These are phyloP conservation scores for Ceratobasidium sp. DNA, from an alignment of 1,284 basidiomycete genomes.

Conservation along the genomic window DNA sequence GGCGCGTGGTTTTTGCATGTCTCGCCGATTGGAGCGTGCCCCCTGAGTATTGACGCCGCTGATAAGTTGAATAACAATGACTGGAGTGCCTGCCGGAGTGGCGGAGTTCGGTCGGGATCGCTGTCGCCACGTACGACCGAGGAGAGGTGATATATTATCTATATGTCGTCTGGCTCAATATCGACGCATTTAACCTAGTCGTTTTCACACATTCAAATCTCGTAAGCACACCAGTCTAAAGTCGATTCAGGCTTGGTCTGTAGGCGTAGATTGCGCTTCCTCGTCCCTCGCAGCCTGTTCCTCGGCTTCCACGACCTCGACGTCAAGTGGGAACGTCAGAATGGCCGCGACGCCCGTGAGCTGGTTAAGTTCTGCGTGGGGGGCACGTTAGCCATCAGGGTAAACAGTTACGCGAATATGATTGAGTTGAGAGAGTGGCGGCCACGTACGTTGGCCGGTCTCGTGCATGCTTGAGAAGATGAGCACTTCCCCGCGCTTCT, in stretches of 20 bases:
- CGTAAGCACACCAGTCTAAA: slow-evolving; percentile 15
- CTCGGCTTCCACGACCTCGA: slow-evolving; percentile 93
- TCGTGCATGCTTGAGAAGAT: slow-evolving; percentile 99
- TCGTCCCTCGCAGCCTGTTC: slow-evolving; percentile 62
- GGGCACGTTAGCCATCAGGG: slow-evolving; percentile 35
- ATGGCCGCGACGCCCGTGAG: slow-evolving; percentile 97
- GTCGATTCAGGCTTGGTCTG: slow-evolving; percentile 40
- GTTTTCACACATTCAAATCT: no score
- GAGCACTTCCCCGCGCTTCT: slow-evolving; percentile 91
- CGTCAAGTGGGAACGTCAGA: slow-evolving; percentile 94
- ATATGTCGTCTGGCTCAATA: no score
- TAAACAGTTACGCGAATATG: slow-evolving; percentile 25
- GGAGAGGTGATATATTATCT: no score
- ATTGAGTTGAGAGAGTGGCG: slow-evolving; percentile 9
- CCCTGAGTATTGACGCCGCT: no score
- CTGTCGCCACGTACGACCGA: no score
- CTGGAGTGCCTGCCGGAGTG: no score
- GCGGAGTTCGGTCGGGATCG: no score
- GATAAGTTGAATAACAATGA: no score
- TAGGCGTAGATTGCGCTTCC: slow-evolving; percentile 48
- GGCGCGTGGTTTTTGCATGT: no score
- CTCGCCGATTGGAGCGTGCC: no score
- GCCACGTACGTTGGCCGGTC: slow-evolving; percentile 87
- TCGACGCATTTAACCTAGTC: no score
- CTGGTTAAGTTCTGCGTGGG: slow-evolving; percentile 87